Base-by-base conservation (phyloP, 768 basidiomycete species). In the Gymnopilus junonius region DNA sequence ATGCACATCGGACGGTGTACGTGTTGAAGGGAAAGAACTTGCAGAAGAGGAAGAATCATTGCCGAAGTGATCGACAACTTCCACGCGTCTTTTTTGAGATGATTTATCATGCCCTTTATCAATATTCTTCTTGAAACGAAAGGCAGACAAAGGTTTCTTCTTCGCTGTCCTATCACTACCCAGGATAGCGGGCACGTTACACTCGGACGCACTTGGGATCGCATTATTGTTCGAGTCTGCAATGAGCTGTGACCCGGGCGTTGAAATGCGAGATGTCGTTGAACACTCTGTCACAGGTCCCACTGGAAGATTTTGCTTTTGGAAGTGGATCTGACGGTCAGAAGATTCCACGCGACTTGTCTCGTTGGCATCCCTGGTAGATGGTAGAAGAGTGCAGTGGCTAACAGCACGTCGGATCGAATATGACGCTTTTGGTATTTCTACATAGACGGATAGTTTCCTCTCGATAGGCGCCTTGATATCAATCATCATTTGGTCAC, bases 351-450 rank as follows among this genome's bases (percentile, higher is more conserved):
- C n/a, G 12, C 6, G 14, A 32, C 3, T 29, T 8, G 15, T 50
- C 17, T 15, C 12, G 14, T 7, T 6, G 20, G 48, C 15, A 15
- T 29, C 29, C 54, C 27, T 27, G 34, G 39, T 14, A 35, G 34
- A 27, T 27, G 53, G 23, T 25, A 21, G 32, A 25, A n/a, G n/a
- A 10, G 2, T 37, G 34, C 35, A 34, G 1, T 12, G 34, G n/a
- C 21, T 35, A 23, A 54, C 34, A 62, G 39, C 27, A 34, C 39
- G 53, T 34, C n/a, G 27, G 39, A 65, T 66, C 4, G 37, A 46
- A 57, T 67, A 65, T 8, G 65, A 61, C 42, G 58, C 39, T 6
- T 31, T 46, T 12, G 68, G 65, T 3, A 69, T 57, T 6, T 59
- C 53, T 20, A 69, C 57, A 25, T 60, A 66, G 8, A 62, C 56